Percentiles rank a stretch among this genome's conserved stretches.
These are phyloP conservation scores for Graphium sp. DNA, from an alignment of 2,329 filamentous ascomycete species.

Conservation along the genomic window DNA sequence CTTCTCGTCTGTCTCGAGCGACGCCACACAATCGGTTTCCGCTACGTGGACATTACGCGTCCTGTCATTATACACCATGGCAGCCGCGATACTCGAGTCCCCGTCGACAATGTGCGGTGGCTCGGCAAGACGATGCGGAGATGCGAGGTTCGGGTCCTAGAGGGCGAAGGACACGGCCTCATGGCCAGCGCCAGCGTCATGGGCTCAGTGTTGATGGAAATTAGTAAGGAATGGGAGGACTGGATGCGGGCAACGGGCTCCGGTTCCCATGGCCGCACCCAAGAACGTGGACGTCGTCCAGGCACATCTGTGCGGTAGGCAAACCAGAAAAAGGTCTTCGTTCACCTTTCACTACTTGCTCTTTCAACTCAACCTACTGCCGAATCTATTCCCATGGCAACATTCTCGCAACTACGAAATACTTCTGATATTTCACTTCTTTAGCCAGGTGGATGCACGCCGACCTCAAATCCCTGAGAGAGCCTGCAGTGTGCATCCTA, in stretches of 20 bases:
- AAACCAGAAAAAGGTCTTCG: no score
- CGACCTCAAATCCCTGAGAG: no score
- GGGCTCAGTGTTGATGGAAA: constrained; percentile 87
- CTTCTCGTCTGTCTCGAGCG: constrained; percentile 84
- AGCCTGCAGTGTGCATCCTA: no score
- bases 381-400: neutral
- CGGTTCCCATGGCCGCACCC: neutral
- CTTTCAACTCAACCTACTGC: neutral
- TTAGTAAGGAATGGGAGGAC: constrained; percentile 85
- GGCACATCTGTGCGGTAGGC: constrained; percentile 2
- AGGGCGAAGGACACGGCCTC: constrained; percentile 83
- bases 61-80: constrained; percentile 91
- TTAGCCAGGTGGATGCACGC: no score
- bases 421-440: neutral
- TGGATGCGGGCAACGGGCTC: constrained; percentile 48
- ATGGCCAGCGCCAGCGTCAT: constrained; percentile 93
- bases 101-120: constrained; percentile 91
- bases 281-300: constrained; percentile 1
- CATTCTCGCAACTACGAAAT: neutral
- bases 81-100: constrained; percentile 75
- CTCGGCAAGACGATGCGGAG: constrained; percentile 83
- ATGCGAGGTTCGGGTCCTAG: constrained; percentile 79
- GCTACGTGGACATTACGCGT: constrained; percentile 89
- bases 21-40: constrained; percentile 80
- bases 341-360: no score